Evolutionary conservation across 2,329 filamentous ascomycete genomes (phyloP), one percentile per base, ranked within the genome.

Genomic region (Pyricularia grisea): DNA sequence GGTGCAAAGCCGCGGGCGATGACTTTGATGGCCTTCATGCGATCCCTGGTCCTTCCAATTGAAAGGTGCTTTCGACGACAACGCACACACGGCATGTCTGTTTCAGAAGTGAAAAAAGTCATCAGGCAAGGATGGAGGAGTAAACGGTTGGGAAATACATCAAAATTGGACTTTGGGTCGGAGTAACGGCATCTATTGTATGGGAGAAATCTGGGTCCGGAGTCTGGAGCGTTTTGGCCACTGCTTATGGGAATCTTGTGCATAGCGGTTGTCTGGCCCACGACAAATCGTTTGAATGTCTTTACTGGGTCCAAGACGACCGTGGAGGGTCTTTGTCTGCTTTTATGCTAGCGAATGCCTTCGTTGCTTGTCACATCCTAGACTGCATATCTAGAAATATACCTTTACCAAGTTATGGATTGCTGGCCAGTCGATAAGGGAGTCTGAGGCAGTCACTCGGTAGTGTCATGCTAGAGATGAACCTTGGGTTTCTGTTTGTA

Each of bases 1-100:
- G 95, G 95, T 92, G 77, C 69, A 69, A 70, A 50, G 36, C 17
- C 4, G 11, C 66, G 66, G 36, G 27, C 23, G 65, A 27, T 28
- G 36, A 66, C 60, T 27, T 25, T 20, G 65, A 66, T 20, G 42
- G 42, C 42, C 42, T 50, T 50, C 42, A 50, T 20, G 42, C 42
- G 20, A 50, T 50, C 42, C 42, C 42, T n/a, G 42, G 42, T 5
- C 42, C 42, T 50, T 50, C 42, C 2, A 50, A 20, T 50, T 50
- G 42, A 50, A n/a, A 20, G 7, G 33, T 17, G 20, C 17, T 20
- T 50, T 50, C 20, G 4, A 42, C 36, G 42, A 50, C 42, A 50
- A n/a, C 17, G 17, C n/a, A n/a, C 20, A n/a, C 42, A n/a, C 6
- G 42, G 17, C 20, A n/a, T 50, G 20, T n/a, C 20, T 50, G 14